phyloP scores from a whole-genome alignment of 768 basidiomycete species.

The Dacryopinax spathularia region DNA sequence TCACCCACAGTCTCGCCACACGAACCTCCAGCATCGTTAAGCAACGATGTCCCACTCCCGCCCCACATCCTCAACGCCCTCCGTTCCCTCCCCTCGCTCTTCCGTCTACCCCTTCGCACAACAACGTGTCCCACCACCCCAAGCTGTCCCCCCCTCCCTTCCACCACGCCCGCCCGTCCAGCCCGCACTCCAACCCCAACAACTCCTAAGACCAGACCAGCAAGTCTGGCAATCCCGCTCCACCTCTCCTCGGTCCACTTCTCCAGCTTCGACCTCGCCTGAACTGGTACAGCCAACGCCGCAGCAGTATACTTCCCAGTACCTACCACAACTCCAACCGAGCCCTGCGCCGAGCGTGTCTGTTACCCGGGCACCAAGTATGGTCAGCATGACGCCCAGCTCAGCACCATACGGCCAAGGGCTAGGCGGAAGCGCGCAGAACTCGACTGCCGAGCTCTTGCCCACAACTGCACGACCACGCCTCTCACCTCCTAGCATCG shows the following conservation, averaged over 20 bases:
- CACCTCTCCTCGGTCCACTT: no score
- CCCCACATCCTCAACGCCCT: not conserved
- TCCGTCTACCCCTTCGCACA: not conserved
- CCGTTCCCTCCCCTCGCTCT: not conserved
- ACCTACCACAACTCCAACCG: not conserved
- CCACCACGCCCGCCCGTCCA: conserved; percentile 2
- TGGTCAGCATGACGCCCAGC: not conserved
- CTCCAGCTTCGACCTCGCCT: not conserved
- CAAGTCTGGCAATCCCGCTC: not conserved
- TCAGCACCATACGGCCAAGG: not conserved
- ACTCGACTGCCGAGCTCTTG: not conserved
- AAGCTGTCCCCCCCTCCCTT: not conserved
- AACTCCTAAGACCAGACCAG: not conserved
- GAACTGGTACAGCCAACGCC: not conserved
- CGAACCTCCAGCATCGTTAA: not conserved
- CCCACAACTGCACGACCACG: not conserved
- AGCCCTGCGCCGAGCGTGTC: not conserved
- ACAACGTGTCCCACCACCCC: not conserved
- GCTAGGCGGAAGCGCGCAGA: not conserved
- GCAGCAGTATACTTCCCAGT: not conserved
- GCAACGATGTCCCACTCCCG: not conserved
- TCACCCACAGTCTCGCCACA: not conserved
- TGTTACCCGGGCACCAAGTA: not conserved
- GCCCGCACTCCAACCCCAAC: not conserved
- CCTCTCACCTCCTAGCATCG: not conserved